Base-by-base conservation (phyloP, 2,329 filamentous ascomycete genomes). In the Colletotrichum cordylinicola region DNA sequence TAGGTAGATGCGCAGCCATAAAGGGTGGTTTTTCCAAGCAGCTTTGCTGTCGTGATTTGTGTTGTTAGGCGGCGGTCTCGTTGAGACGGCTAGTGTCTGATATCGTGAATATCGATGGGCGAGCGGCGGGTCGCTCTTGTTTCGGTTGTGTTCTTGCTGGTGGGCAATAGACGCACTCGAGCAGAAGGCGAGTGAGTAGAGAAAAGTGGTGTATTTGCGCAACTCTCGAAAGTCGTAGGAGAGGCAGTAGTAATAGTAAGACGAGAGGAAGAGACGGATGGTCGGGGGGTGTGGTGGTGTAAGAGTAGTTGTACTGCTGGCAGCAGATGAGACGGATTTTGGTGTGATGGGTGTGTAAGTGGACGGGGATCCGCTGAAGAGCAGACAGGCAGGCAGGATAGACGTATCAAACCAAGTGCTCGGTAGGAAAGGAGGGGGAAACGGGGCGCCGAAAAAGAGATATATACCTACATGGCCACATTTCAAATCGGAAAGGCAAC, bases 401-500 rank as follows among this genome's bases (percentile, higher is more conserved):
- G 65, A 74, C 65, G 74, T 74, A 74, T 74, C 58, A 74, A 65
- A 74, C 35, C 64, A 66, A 74, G 18, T 70, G 64, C 15, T 68
- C 24, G 39, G 67, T 39, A 66, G 35, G 37, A 65, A 69, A 69
- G 58, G 68, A 74, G 72, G 68, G 67, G 64, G 56, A 66, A 66
- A 66, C 27, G 66, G 74, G 71, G 66, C 66, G 31, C 64, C 24
- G 70, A 60, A 69, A 75, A 65, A 73, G 31, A 66, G 37, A 75
- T 71, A 75, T 76, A 75, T 75, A 71, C 55, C 52, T 74, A 62
- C 71, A 76, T 29, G 71, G 21, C 62, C 43, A 62, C 68, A 78
- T 77, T 77, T 74, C 61, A 77, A 77, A 77, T 76, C 27, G 52
- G 56, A 62, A 73, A 66, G 77, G 77, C 66, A 61, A 70, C 68